Base-by-base conservation (phyloP, 1,284 basidiomycete genomes). In the Vanrija pseudolonga region DNA sequence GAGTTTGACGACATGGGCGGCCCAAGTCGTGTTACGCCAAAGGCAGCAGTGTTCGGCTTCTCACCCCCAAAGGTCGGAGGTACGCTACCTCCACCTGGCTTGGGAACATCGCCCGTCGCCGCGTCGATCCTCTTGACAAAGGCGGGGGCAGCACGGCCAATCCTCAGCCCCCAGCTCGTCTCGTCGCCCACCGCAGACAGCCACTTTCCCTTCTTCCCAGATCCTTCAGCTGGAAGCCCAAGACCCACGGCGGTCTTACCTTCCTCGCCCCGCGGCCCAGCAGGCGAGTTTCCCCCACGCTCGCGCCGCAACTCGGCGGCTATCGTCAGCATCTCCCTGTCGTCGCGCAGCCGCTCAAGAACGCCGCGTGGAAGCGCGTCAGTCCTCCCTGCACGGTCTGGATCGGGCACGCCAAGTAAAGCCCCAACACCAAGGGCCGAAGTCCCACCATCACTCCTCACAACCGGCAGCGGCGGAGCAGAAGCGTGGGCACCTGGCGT, bases 241-340 rank as follows among this genome's bases (percentile, higher is more conserved):
- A 11, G 44, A 39, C 14, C 49, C 44, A 14, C 8, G 24, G 44
- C 5, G 55, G 57, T 36, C 59, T 58, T 61, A 1, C 45, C 64
- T 8, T 53, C 60, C 9, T 67, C 66, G 12, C 68, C 68, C 15
- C 59, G 62, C 11, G 61, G 50, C 1, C 51, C 51, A 2, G 23
- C 47, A 1, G 48, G 37, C 15, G 57, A 50, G 45, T 24, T 57
- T 39, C 43, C 51, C 46, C 28, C 65, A 64, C 45, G 40, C 12
- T 50, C 53, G 17, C n/a, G 45, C 57, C 26, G 59, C 62, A 22
- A 63, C 63, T 32, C 56, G 65, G 68, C 69, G 3, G 72, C 72
- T 6, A 66, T 73, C 43, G 69, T 74, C 17, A 73, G 71, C 4
- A 74, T 72, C 54, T 67, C 67, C 9, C 55, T 72, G 11, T 67